Base-by-base conservation (phyloP, 176 grass and related monocot species). In the Alloteropsis semialata region DNA sequence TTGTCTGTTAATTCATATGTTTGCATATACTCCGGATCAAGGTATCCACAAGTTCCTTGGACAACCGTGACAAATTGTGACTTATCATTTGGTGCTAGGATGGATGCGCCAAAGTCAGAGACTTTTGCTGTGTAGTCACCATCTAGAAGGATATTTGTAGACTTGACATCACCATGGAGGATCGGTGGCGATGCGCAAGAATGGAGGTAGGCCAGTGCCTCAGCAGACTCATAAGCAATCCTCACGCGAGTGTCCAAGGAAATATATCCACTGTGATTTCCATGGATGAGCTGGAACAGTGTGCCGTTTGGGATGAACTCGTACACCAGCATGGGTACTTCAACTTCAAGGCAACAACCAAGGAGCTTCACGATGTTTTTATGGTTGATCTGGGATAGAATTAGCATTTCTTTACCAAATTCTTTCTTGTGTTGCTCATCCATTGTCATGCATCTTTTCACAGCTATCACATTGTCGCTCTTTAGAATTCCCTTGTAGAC, bases 141-240 rank as follows among this genome's bases (percentile, higher is more conserved):
- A 30, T 51, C 44, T 0, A 73, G 70, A 5, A 73, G 70, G 44
- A 73, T 73, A 28, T 73, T 73, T 3, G 70, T 34, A 0, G 70
- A 73, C 46, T 73, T 73, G 70, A 73, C 70, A 32, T 73, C 70
- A 19, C 70, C 70, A 11, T 73, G 70, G 45, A 73, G 70, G 70
- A 73, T 73, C 6, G 70, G 70, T 11, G 70, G 70, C 0, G 70
- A 73, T 5, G 70, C 70, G 19, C 27, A 73, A 5, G 70, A 51
- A 7, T 73, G 70, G 70, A 73, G 70, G 45, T 73, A 51, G 0
- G 44, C 28, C 45, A 73, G 5, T 5, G 70, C 70, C 28, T 73
- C 70, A 17, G 70, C 70, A 3, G 70, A 51, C 45, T 73, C 70
- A 5, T 51, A 14, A 29, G 70, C 70, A 17, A 73, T 73, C 70